A percentile compares a stretch with the other conserved stretches of the same genome.
These are phyloP conservation scores for Yamadazyma scolyti DNA, from an alignment of 805 yeast species.

Conservation along the genomic window DNA sequence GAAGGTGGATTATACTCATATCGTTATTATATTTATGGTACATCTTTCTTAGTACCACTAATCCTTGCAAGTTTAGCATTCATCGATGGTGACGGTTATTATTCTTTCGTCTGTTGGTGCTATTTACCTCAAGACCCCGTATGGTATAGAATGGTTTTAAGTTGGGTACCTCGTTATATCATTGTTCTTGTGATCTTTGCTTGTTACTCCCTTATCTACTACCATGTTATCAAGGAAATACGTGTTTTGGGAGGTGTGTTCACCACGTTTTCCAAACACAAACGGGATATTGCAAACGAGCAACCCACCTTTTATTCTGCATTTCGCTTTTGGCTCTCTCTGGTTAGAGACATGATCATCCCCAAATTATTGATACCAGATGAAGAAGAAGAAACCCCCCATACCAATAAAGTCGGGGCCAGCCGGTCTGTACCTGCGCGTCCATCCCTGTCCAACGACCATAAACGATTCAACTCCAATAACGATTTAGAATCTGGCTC, in stretches of 20 bases:
- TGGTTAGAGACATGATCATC: slow-evolving; percentile 19
- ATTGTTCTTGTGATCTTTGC: slow-evolving; percentile 59
- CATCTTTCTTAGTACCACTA: slow-evolving; percentile 59
- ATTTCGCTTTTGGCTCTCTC: slow-evolving; percentile 22
- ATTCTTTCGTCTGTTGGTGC: slow-evolving; percentile 70
- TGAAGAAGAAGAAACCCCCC: slow-evolving; percentile 7
- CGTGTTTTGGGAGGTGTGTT: slow-evolving; percentile 49
- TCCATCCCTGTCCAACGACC: too few species aligned
- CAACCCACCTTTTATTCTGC: slow-evolving; percentile 34
- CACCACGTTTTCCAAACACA: slow-evolving; percentile 18
- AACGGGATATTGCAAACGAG: slow-evolving; percentile 9
- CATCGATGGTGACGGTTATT: slow-evolving; percentile 51
- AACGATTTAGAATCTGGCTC: too few species aligned
- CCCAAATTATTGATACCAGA: slow-evolving; percentile 29
- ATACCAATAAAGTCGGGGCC: too few species aligned
- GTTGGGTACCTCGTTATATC: slow-evolving; percentile 80
- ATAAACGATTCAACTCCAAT: too few species aligned
- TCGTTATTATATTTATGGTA: slow-evolving; percentile 54
- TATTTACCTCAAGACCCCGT: slow-evolving; percentile 68
- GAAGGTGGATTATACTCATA: slow-evolving; percentile 74
- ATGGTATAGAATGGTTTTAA: slow-evolving; percentile 69
- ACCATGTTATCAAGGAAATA: slow-evolving; percentile 65
- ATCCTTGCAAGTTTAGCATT: slow-evolving; percentile 72
- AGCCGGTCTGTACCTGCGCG: too few species aligned
- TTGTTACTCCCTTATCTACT: slow-evolving; percentile 68